phyloP scores from a whole-genome alignment of 2,329 filamentous ascomycete genomes.

The Arthrobotrys sphaeroides region DNA sequence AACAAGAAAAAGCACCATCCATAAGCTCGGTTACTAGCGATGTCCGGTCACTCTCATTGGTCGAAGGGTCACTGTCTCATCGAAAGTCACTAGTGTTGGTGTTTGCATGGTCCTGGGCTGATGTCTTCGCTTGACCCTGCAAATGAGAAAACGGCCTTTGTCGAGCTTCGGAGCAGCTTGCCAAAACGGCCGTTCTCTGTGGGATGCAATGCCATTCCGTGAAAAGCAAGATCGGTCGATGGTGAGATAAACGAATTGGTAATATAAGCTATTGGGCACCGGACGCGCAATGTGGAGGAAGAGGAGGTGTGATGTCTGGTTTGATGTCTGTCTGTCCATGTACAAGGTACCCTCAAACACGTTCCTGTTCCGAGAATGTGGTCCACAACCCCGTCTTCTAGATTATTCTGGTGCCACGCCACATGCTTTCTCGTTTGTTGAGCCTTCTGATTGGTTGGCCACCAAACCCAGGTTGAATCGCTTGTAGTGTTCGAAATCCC shows the following conservation, averaged over 20 bases:
- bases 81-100: constrained; percentile 53
- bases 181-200: constrained; percentile 34
- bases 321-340: constrained; percentile 33
- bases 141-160: constrained; percentile 45
- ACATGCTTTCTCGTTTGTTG: constrained; percentile 56
- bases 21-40: constrained; percentile 53
- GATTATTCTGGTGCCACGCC: constrained; percentile 53
- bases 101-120: constrained; percentile 54
- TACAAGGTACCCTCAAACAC: constrained; percentile 44
- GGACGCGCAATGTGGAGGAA: constrained; percentile 22
- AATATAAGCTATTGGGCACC: constrained; percentile 33
- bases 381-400: constrained; percentile 52
- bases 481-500: constrained; percentile 78
- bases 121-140: constrained; percentile 54
- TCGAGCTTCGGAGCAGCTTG: constrained; percentile 28
- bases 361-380: constrained; percentile 53
- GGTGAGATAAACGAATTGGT: constrained; percentile 41
- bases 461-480: constrained; percentile 73
- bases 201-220: background rate
- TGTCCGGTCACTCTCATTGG: constrained; percentile 47
- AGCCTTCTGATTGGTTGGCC: constrained; percentile 63
- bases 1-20: constrained; percentile 28
- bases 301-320: constrained; percentile 41
- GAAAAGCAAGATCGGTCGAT: constrained; percentile 17
- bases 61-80: constrained; percentile 30